phyloP scores from a whole-genome alignment of 257 asterid genomes.

The Solanum corneliomulleri region DNA sequence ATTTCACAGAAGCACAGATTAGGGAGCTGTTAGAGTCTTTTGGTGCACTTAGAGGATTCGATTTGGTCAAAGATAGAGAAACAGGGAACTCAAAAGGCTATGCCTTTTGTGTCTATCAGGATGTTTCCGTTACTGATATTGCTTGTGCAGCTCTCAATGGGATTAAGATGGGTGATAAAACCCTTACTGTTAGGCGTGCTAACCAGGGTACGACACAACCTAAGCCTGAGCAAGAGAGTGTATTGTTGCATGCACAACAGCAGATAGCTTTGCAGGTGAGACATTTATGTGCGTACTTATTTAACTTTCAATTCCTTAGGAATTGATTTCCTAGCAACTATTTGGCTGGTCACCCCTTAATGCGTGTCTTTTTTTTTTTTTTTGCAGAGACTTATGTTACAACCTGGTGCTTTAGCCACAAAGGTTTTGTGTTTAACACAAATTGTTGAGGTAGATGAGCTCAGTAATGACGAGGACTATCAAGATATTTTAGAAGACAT shows the following conservation, averaged over 20 bases:
- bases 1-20: conserved; percentile 81
- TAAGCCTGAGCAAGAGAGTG: conserved; percentile 92
- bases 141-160: conserved; percentile 98
- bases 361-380: conserved; percentile 1
- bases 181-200: conserved; percentile 94
- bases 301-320: neutral
- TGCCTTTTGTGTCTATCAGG: conserved; percentile 96
- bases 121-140: conserved; percentile 82
- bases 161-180: conserved; percentile 94
- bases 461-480: conserved; percentile 63
- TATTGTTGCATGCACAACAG: conserved; percentile 80
- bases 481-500: conserved; percentile 84
- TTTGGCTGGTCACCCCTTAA: neutral
- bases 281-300: neutral
- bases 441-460: conserved; percentile 62
- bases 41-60: conserved; percentile 92
- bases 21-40: conserved; percentile 96
- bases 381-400: conserved; percentile 63
- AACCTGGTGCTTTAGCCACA: conserved; percentile 49
- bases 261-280: conserved; percentile 85
- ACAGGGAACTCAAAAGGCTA: conserved; percentile 98
- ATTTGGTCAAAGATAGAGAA: conserved; percentile 91
- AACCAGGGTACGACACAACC: conserved; percentile 79
- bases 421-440: conserved; percentile 79
- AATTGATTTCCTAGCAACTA: neutral